Conservation (phyloP, 805 yeast species). For the Debaryomyces tyrocola region DNA sequence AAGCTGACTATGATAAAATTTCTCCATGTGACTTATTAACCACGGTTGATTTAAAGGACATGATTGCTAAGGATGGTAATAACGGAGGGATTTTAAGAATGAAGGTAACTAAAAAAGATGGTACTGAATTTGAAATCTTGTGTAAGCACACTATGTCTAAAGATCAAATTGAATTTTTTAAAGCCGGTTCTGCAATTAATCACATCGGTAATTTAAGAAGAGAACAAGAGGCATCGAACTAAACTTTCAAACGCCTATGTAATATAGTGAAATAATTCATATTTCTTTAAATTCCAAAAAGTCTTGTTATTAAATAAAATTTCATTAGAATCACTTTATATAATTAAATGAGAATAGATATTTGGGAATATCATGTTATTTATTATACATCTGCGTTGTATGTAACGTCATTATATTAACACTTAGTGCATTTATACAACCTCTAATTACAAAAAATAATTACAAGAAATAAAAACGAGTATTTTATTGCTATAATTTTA, state of each 20-base stretch:
- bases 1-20: slow-evolving; percentile 81
- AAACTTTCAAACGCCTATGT: not conserved
- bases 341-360: too few species aligned
- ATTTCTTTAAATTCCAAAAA: not conserved
- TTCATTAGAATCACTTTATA: too few species aligned
- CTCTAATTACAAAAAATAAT: not conserved
- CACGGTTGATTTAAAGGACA: slow-evolving; percentile 70
- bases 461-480: not conserved
- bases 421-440: too few species aligned
- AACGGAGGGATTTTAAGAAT: slow-evolving; percentile 81
- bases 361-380: too few species aligned
- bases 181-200: slow-evolving; percentile 96
- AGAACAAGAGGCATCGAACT: slow-evolving; percentile 5
- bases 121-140: slow-evolving; percentile 65
- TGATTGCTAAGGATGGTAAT: slow-evolving; percentile 79
- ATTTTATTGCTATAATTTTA: not conserved
- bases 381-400: too few species aligned
- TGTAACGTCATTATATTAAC: too few species aligned
- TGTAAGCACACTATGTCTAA: slow-evolving; percentile 95
- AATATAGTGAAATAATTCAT: not conserved
- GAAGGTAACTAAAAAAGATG: slow-evolving; percentile 72
- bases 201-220: slow-evolving; percentile 62
- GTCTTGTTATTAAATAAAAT: too few species aligned
- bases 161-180: slow-evolving; percentile 94
- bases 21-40: slow-evolving; percentile 75